These are phyloP conservation scores for Cercospora brassicicola DNA, from an alignment of 2,329 filamentous ascomycete genomes.

Conservation along the genomic window DNA sequence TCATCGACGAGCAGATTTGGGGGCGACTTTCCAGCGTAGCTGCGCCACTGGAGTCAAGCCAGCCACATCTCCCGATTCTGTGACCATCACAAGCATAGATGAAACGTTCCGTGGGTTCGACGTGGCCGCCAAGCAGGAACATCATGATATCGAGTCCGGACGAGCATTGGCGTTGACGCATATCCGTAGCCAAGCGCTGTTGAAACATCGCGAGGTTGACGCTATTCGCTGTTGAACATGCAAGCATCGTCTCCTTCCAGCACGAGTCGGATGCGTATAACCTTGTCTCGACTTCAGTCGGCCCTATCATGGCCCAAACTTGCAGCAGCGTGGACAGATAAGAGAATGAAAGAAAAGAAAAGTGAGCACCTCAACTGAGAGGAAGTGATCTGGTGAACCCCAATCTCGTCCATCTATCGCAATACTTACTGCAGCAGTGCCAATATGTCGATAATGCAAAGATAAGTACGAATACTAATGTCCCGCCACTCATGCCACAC, in stretches of 20 bases:
- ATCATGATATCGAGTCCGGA: neutral
- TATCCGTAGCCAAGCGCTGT: neutral
- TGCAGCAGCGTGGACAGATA: neutral
- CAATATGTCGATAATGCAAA: neutral
- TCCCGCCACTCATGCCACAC: slow-evolving; percentile 22
- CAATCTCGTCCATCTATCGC: neutral
- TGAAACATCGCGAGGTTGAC: neutral
- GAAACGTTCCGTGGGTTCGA: slow-evolving; percentile 3
- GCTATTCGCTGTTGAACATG: neutral
- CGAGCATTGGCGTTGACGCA: slow-evolving; percentile 8
- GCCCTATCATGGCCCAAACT: neutral
- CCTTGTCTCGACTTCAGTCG: slow-evolving; percentile 7
- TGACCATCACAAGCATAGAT: slow-evolving; percentile 4
- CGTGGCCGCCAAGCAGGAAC: slow-evolving; percentile 5
- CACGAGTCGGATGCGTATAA: neutral
- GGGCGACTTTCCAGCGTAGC: neutral
- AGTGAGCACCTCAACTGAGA: neutral
- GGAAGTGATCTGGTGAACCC: neutral
- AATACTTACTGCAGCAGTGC: neutral
- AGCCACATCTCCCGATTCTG: neutral
- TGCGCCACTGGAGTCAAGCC: slow-evolving; percentile 1
- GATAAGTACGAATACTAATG: neutral
- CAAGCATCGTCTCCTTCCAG: neutral
- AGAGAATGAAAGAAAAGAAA: neutral
- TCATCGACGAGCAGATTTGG: neutral